Conservation (phyloP, 2,329 filamentous ascomycete genomes). For the Botryotinia calthae region DNA sequence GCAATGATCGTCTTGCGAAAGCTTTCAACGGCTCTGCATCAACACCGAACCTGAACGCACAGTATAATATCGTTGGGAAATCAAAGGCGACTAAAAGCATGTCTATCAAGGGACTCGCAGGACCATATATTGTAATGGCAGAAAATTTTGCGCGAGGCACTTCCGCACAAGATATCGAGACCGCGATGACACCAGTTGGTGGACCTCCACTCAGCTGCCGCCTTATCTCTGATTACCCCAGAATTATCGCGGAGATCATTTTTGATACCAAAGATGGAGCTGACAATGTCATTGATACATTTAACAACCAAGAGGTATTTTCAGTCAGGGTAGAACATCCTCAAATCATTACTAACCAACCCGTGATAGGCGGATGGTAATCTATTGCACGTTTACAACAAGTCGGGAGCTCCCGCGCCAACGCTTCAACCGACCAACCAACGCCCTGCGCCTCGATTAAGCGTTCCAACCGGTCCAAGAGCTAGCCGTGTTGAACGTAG, state of each 20-base stretch:
- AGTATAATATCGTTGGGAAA: conserved; percentile 40
- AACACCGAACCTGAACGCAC: conserved; percentile 37
- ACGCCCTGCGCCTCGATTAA: conserved; percentile 10
- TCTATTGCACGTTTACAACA: conserved; percentile 70
- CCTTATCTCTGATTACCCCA: conserved; percentile 64
- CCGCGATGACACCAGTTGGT: conserved; percentile 73
- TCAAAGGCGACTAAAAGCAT: conserved; percentile 49
- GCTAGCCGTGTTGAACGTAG: conserved; percentile 32
- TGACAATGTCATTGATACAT: conserved; percentile 70
- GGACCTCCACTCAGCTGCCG: conserved; percentile 66
- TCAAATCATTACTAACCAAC: conserved; percentile 9
- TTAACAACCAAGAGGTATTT: conserved; percentile 74
- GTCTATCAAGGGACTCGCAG: conserved; percentile 69
- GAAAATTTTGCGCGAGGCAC: conserved; percentile 83
- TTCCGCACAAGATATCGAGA: conserved; percentile 78
- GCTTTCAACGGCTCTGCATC: conserved; percentile 35
- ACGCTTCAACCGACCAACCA: background rate
- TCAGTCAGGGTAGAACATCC: background rate
- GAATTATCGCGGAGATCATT: conserved; percentile 74
- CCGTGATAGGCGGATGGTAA: conserved; percentile 65
- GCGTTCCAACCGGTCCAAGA: conserved; percentile 36
- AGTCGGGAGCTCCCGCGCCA: conserved; percentile 44
- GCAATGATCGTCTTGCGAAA: conserved; percentile 33
- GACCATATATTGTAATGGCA: conserved; percentile 69
- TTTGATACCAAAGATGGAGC: conserved; percentile 72